Conservation (phyloP, 106 monocot genomes). For the Dendrobium huoshanense region DNA sequence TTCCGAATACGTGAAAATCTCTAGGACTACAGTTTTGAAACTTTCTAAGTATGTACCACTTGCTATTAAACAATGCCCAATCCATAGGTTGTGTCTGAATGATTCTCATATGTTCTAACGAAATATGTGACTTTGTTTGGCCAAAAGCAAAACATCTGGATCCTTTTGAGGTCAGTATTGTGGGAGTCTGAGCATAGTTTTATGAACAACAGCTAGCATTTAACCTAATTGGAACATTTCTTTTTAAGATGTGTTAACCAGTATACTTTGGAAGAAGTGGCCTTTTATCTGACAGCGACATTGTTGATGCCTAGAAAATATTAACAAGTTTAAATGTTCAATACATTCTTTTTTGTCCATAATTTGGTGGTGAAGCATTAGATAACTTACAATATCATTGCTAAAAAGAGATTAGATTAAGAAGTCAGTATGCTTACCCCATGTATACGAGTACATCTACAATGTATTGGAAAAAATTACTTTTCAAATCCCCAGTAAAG, state of each 20-base stretch:
- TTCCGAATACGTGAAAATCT: too few species aligned
- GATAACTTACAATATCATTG: neutral
- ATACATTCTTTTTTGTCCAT: neutral
- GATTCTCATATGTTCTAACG: neutral
- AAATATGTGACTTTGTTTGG: neutral
- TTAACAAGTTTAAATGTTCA: neutral
- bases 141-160: neutral
- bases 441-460: neutral
- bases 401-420: neutral
- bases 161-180: neutral
- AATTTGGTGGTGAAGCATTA: neutral
- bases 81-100: neutral
- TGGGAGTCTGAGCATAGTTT: neutral
- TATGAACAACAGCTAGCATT: neutral
- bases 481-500: neutral
- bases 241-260: neutral
- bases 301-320: neutral
- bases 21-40: neutral
- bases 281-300: neutral
- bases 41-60: neutral
- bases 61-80: neutral
- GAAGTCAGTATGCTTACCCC: neutral
- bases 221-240: neutral
- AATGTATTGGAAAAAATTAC: neutral
- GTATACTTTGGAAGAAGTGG: neutral